Percentiles rank a stretch among this genome's conserved stretches.
phyloP scores from a whole-genome alignment of 2,329 filamentous ascomycete genomes.

The Elsinoe batatas region DNA sequence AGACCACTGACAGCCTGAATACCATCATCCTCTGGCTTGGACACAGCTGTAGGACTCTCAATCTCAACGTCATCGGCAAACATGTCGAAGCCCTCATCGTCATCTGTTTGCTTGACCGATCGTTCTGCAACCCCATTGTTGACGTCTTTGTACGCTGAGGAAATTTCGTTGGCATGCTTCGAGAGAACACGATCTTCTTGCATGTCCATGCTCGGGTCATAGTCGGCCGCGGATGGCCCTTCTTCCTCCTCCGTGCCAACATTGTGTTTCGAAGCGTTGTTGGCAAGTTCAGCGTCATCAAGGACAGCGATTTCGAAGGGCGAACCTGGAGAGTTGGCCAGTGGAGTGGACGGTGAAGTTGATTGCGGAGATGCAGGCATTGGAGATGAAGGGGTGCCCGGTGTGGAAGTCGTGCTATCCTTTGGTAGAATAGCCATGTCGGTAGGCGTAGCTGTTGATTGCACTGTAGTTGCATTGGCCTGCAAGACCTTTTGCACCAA shows the following conservation, averaged over 20 bases:
- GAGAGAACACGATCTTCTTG: constrained; percentile 58
- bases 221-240: constrained; percentile 83
- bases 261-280: constrained; percentile 23
- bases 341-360: constrained; percentile 38
- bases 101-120: constrained; percentile 19
- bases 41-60: constrained; percentile 53
- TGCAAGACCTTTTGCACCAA: constrained; percentile 15
- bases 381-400: not conserved
- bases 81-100: constrained; percentile 46
- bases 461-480: constrained; percentile 1
- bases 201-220: constrained; percentile 84
- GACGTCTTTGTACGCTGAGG: not conserved
- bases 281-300: constrained; percentile 32
- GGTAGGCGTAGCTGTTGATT: not conserved
- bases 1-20: constrained; percentile 39
- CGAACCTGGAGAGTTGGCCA: constrained; percentile 34
- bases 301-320: constrained; percentile 32
- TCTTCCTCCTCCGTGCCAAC: constrained; percentile 45
- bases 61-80: constrained; percentile 59
- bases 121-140: not conserved
- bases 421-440: not conserved
- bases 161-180: not conserved
- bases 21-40: constrained; percentile 25
- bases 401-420: not conserved
- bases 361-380: constrained; percentile 1